Percentiles rank a stretch among this genome's conserved stretches.
Conservation (phyloP, 2,329 filamentous ascomycete species). For the Colletotrichum tofieldiae region DNA sequence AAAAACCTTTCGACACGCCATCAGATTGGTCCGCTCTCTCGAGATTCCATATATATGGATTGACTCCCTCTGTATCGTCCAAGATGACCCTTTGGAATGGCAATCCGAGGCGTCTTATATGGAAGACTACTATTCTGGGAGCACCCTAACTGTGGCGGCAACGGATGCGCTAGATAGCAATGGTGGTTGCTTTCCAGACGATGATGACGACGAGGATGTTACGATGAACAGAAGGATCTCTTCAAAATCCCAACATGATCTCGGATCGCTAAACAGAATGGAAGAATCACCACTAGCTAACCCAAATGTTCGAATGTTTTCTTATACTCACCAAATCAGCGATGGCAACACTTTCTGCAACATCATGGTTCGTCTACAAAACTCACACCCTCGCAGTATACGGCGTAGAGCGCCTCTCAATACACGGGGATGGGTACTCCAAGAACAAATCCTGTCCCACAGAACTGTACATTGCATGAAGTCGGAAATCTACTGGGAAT, state of each 20-base stretch:
- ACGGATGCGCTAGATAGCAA: background rate
- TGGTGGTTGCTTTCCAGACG: background rate
- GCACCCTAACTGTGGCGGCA: background rate
- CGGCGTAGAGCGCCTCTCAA: background rate
- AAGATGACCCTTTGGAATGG: constrained; percentile 25
- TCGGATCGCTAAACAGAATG: background rate
- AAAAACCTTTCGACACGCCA: background rate
- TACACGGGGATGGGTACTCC: constrained; percentile 11
- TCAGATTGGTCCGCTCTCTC: background rate
- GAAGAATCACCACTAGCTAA: background rate
- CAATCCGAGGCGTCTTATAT: constrained; percentile 14
- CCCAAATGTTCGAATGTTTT: background rate
- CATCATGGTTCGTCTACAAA: background rate
- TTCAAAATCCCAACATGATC: background rate
- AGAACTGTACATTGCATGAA: constrained; percentile 5
- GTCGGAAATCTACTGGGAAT: constrained; percentile 21
- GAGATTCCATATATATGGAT: constrained; percentile 13
- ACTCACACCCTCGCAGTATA: background rate
- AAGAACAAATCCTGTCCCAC: constrained; percentile 13
- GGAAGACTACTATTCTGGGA: constrained; percentile 9
- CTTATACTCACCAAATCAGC: background rate
- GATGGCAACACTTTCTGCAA: rapidly evolving
- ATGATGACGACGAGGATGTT: background rate
- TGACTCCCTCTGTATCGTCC: constrained; percentile 17
- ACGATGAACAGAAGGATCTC: too few species aligned